Conservation (phyloP, 2,329 filamentous ascomycete species). For the Aspergillus latus region DNA sequence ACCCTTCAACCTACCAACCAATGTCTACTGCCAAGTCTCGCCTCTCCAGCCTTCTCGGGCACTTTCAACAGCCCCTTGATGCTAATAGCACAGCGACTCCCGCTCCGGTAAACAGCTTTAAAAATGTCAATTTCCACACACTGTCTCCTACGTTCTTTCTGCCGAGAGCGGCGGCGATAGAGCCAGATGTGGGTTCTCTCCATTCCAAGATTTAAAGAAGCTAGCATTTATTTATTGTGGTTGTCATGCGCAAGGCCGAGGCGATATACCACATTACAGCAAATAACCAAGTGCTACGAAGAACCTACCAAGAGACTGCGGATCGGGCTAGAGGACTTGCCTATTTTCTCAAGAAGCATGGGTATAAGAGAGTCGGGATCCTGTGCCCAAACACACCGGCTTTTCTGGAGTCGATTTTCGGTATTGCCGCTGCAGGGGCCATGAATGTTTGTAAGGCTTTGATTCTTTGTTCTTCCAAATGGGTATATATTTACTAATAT, state of each 20-base stretch:
- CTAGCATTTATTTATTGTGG: not conserved
- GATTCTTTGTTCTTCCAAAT: not conserved
- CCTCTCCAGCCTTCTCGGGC: conserved; percentile 32
- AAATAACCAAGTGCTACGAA: conserved; percentile 70
- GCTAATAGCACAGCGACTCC: conserved; percentile 14
- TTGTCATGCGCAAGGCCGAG: conserved; percentile 54
- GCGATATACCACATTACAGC: conserved; percentile 84
- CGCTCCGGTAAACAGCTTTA: conserved; percentile 12
- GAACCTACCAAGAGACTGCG: conserved; percentile 77
- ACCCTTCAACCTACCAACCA: not conserved
- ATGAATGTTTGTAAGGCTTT: conserved; percentile 63
- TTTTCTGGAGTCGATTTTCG: conserved; percentile 88
- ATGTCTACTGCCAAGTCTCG: conserved; percentile 32
- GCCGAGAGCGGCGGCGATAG: conserved; percentile 80
- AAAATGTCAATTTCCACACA: conserved; percentile 50
- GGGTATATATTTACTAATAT: not conserved
- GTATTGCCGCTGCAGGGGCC: conserved; percentile 76
- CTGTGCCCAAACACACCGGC: conserved; percentile 91
- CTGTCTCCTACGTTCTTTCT: conserved; percentile 87
- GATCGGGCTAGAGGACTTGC: conserved; percentile 84
- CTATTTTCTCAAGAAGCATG: conserved; percentile 77
- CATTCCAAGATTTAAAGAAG: not conserved
- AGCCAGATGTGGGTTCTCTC: conserved; percentile 63
- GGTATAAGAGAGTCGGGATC: conserved; percentile 75
- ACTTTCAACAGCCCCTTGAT: conserved; percentile 30